Base-by-base conservation (phyloP, 176 grass and related monocot genomes). In the Leersia perrieri region DNA sequence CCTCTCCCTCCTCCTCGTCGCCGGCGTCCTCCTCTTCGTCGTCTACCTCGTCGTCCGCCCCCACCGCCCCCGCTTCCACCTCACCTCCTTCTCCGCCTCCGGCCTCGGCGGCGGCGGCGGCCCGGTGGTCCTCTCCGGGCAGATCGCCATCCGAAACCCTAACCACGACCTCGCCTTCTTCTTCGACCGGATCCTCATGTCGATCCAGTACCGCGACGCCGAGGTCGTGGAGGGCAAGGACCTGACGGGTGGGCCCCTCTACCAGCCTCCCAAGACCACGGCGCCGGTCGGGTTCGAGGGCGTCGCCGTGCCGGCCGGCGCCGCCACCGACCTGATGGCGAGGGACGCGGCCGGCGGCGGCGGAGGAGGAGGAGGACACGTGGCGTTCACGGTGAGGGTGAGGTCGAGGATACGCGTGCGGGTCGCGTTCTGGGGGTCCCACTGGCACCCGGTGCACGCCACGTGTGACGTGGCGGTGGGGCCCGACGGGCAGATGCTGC, bases 31-130 rank as follows among this genome's bases (percentile, higher is more conserved):
- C 85, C 27, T 91, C 70, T 95, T 98, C 83, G 70, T 95, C 28
- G 44, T 77, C 62, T 95, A 88, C 83, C 90, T 98, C 40, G 92
- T 84, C 27, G 61, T 98, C 61, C 92, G 83, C 30, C 95, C 95
- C 26, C 95, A 98, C 81, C 84, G 92, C 67, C 95, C 90, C 61
- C 92, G 92, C 70, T 93, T 98, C 86, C 88, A 93, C 78, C 66
- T 98, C 23, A 49, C 29, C 15, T 79, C 86, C 30, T 89, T 98
- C 87, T 31, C 95, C 10, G 70, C 75, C 25, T 44, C 92, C 22
- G 75, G 81, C 72, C n/a, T 89, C 86, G 6, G 11, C 69, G n/a
- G n/a, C n/a, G n/a, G n/a, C 49, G 42, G 53, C 72, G 63, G 68
- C 23, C 5, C 71, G 33, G 35, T 78, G 38, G 20, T 80, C 22